phyloP scores from a whole-genome alignment of 148 eudicot genomes.

The Vaccinium darrowii region DNA sequence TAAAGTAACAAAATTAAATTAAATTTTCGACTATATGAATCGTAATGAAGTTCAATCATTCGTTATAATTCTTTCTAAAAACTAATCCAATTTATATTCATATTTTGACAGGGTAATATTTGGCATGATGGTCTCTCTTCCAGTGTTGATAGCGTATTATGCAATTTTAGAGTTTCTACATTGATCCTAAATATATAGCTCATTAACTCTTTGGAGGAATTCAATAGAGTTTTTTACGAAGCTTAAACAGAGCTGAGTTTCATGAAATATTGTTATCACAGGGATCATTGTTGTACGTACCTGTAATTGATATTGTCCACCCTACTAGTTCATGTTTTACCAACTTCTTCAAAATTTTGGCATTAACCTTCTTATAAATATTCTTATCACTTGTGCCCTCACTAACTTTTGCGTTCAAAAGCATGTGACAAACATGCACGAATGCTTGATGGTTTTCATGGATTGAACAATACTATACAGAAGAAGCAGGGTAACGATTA shows the following conservation, averaged over 20 bases:
- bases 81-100: not conserved
- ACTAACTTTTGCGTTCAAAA: not conserved
- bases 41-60: not conserved
- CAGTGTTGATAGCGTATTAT: constrained; percentile 69
- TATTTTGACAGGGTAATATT: constrained; percentile 70
- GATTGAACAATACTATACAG: not conserved
- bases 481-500: not conserved
- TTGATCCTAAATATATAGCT: not conserved
- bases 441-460: not conserved
- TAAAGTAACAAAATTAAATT: not conserved
- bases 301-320: not conserved
- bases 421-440: not conserved
- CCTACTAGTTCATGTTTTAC: not conserved
- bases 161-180: constrained; percentile 50
- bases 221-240: no score
- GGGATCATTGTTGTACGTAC: not conserved
- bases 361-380: not conserved
- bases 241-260: not conserved
- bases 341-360: not conserved
- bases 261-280: not conserved
- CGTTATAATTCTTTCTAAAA: not conserved
- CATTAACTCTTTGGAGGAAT: no score
- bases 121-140: constrained; percentile 85
- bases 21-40: not conserved
- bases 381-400: not conserved